A percentile compares a stretch with the other conserved stretches of the same genome.
These are phyloP conservation scores for Colletotrichum navitas DNA, from an alignment of 2,329 filamentous ascomycete species.

Conservation along the genomic window DNA sequence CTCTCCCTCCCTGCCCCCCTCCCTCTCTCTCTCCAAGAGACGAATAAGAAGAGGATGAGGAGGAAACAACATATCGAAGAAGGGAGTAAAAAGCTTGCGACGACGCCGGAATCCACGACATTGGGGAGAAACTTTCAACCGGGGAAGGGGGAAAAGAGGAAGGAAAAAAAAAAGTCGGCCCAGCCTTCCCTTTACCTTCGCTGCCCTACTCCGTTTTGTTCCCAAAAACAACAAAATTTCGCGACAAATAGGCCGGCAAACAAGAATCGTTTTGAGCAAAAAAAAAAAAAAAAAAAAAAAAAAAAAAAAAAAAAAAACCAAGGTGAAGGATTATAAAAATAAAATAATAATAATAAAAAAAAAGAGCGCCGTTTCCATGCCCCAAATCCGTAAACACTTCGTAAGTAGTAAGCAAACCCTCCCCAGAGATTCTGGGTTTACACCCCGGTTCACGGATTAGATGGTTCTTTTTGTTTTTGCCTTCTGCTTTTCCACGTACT, in stretches of 20 bases:
- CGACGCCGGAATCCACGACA: neutral
- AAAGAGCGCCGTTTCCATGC: slow-evolving; percentile 18
- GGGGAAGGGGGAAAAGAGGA: neutral
- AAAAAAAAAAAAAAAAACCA: too few relatives aligned
- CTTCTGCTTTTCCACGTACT: neutral
- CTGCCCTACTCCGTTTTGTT: neutral
- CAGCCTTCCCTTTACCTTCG: neutral
- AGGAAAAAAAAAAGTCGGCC: neutral
- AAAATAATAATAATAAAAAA: neutral
- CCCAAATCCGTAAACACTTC: slow-evolving; percentile 4
- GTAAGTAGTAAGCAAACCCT: neutral
- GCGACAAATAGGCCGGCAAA: neutral
- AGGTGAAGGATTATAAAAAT: neutral
- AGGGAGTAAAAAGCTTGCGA: neutral
- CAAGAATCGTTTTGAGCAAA: neutral
- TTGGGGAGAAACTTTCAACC: neutral
- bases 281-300: neutral
- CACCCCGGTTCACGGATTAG: neutral
- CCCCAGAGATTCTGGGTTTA: neutral
- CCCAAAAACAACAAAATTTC: neutral
- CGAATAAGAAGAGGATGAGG: neutral
- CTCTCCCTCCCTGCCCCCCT: neutral
- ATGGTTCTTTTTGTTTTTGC: too few relatives aligned
- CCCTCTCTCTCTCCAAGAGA: too few relatives aligned
- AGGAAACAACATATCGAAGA: neutral